Percentiles rank a stretch among this genome's conserved stretches.
Evolutionary conservation across 176 grass and related monocot genomes (phyloP).

Genomic region (Cenchrus fungigraminus): DNA sequence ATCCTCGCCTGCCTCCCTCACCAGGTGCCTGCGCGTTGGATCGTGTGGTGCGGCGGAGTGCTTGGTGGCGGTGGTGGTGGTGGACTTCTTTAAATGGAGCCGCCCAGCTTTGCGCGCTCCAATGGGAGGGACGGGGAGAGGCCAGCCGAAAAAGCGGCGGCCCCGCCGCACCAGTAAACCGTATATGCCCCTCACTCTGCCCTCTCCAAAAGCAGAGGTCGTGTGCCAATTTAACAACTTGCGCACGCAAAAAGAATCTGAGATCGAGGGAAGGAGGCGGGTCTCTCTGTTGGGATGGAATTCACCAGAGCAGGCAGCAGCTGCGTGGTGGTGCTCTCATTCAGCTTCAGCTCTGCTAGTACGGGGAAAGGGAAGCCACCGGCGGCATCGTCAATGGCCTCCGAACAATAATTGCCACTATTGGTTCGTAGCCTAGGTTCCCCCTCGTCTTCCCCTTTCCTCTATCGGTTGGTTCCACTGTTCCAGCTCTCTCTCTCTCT

Average conservation of each 20-base stretch:
- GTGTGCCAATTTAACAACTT: conserved; percentile 59
- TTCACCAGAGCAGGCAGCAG: conserved; percentile 11
- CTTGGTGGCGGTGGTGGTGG: conserved; percentile 44
- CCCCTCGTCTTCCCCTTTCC: background rate
- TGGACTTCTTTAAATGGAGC: conserved; percentile 59
- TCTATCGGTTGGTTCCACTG: conserved; percentile 13
- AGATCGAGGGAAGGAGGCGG: conserved; percentile 11
- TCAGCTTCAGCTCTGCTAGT: background rate
- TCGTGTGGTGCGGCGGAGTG: conserved; percentile 47
- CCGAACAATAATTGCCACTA: conserved; percentile 47
- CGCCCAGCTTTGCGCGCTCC: conserved; percentile 72
- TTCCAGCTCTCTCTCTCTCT: background rate
- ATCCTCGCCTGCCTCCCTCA: conserved; percentile 31
- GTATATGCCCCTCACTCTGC: conserved; percentile 43
- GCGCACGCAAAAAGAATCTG: conserved; percentile 32
- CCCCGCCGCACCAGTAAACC: conserved; percentile 46
- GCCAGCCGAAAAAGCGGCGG: conserved; percentile 56
- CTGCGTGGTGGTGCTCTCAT: background rate
- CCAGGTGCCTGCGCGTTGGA: background rate
- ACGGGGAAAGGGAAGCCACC: background rate
- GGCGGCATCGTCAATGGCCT: conserved; percentile 10
- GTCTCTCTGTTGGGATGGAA: conserved; percentile 52
- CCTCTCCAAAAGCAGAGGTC: conserved; percentile 53
- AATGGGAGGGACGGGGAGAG: conserved; percentile 57
- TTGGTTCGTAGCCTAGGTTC: conserved; percentile 33